Percentiles rank a stretch among this genome's conserved stretches.
Evolutionary conservation across 1,284 basidiomycete species (phyloP).

Genomic region (Apiotrichum gamsii): DNA sequence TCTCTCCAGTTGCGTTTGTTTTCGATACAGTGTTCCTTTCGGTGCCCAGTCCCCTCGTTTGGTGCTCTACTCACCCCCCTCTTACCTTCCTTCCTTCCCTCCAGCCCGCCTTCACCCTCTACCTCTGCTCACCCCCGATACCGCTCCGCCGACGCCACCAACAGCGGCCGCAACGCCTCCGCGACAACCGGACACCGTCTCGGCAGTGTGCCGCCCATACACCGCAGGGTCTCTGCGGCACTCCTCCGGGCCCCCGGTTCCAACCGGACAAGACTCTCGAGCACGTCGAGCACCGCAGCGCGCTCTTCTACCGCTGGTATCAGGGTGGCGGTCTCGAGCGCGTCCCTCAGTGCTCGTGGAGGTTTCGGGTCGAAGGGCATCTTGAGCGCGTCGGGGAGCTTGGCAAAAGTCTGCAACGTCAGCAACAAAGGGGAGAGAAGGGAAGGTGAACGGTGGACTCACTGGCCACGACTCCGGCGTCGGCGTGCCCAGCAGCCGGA

Average conservation of each 20-base stretch:
- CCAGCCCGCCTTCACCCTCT: no score
- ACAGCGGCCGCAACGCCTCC: no score
- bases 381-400: constrained; percentile 33
- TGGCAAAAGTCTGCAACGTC: constrained; percentile 23
- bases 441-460: constrained; percentile 3
- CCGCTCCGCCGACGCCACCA: no score
- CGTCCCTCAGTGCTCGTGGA: constrained; percentile 4
- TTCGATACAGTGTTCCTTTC: no score
- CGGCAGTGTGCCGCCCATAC: no score
- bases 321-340: background rate
- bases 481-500: constrained; percentile 33
- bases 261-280: constrained; percentile 13
- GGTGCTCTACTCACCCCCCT: no score
- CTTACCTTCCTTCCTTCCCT: no score
- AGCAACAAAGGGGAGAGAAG: background rate
- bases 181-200: no score
- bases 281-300: background rate
- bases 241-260: constrained; percentile 4
- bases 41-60: no score
- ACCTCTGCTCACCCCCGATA: no score
- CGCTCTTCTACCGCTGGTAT: background rate
- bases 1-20: no score
- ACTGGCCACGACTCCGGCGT: constrained; percentile 35
- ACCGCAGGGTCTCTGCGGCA: background rate
- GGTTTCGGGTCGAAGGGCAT: constrained; percentile 26